Base-by-base conservation (phyloP, 1,139 yeast species). In the Magnusiomyces tetraspermus region DNA sequence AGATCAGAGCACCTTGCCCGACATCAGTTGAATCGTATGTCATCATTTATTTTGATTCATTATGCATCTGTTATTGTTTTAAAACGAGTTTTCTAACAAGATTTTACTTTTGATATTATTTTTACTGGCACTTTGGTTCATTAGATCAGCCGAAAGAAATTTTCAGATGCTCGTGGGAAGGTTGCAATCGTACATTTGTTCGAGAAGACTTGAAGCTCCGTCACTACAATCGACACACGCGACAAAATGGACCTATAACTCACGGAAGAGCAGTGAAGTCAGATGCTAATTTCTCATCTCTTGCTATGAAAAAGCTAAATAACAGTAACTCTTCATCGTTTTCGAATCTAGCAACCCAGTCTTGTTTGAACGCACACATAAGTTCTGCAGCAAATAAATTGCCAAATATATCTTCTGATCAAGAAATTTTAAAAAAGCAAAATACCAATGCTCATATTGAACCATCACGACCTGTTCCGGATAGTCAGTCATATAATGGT, bases 1-100 rank as follows among this genome's bases (percentile, higher is more conserved):
- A 70, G 87, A 54, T 60, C 68, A 3, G 76, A 73, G 56, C 77
- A 73, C 57, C 62, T 73, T 15, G 59, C 65, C 3, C 59, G 76
- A 36, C 76, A 73, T 53, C 67, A 65, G 55, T 46, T 53, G 11
- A 53, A 53, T 26, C 56, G 50, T 46, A 19, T 36, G 52, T 50
- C 5, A 22, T 26, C 36, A 19, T 43, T 43, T 8, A 13, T 8
- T 30, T 30, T 13, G 33, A 8, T 30, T 30, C 33, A 13, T 33
- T 31, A 8, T 26, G 8, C n/a, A 8, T 19, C 10, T 33, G 13
- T 40, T 40, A 40, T 40, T 40, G 23, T 42, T 42, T 17, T 38
- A 17, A 22, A n/a, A 17, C 15, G 21, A 38, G 19, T 38, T 19
- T n/a, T 22, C 46, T 28, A 43, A 43, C 36, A 11, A 19, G 4